Conservation (phyloP, 2,329 filamentous ascomycete species). For the Aureobasidium sp. region DNA sequence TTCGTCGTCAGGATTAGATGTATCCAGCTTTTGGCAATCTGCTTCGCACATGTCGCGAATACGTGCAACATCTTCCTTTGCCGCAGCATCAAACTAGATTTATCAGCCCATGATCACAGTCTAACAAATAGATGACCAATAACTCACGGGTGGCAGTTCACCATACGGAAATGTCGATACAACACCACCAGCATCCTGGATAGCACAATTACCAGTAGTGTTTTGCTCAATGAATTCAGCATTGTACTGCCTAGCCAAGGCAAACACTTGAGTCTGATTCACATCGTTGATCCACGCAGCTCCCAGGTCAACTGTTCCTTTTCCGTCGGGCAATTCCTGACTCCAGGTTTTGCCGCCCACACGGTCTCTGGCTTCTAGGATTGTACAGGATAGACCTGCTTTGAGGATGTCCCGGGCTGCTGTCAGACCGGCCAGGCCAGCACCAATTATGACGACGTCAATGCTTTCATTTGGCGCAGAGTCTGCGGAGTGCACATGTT, state of each 20-base stretch:
- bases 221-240: slow-evolving; percentile 42
- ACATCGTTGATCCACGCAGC: slow-evolving; percentile 53
- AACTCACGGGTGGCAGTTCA: slow-evolving; percentile 21
- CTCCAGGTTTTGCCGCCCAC: slow-evolving; percentile 41
- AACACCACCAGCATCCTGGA: slow-evolving; percentile 32
- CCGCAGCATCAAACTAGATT: not conserved
- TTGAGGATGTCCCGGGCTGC: slow-evolving; percentile 22
- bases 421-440: slow-evolving; percentile 25
- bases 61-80: not conserved
- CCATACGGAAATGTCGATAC: slow-evolving; percentile 28
- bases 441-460: slow-evolving; percentile 27
- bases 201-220: slow-evolving; percentile 35
- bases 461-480: not conserved
- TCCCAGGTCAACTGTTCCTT: slow-evolving; percentile 42
- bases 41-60: slow-evolving; percentile 10
- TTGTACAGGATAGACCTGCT: slow-evolving; percentile 21
- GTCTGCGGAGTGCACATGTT: not conserved
- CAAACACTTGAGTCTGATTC: slow-evolving; percentile 40
- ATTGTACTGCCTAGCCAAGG: slow-evolving; percentile 32
- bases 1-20: not conserved
- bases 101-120: not conserved
- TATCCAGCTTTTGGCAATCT: not conserved
- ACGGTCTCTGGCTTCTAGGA: slow-evolving; percentile 27
- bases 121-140: not conserved
- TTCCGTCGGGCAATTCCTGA: slow-evolving; percentile 23